Conservation (phyloP, 140 eudicot genomes). For the Oenanthe javanica region DNA sequence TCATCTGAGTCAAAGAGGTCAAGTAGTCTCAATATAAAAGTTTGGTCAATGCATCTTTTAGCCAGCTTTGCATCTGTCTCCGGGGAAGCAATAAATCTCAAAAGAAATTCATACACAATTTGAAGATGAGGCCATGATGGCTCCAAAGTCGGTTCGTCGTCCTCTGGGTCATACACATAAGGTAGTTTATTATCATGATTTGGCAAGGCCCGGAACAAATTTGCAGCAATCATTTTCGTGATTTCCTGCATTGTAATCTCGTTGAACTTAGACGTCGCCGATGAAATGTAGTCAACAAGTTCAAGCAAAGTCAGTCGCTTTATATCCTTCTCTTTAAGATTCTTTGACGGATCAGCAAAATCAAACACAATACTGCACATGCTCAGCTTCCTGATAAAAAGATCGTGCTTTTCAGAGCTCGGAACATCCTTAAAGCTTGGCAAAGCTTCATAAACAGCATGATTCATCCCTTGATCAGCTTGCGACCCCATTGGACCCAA, state of each 20-base stretch:
- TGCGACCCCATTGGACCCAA: conserved; percentile 24
- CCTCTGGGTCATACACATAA: conserved; percentile 50
- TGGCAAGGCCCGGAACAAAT: conserved; percentile 33
- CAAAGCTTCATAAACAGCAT: conserved; percentile 27
- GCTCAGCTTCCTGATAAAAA: conserved; percentile 27
- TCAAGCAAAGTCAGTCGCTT: conserved; percentile 26
- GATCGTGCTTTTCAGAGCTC: conserved; percentile 23
- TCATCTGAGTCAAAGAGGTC: conserved; percentile 66
- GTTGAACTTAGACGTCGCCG: conserved; percentile 13
- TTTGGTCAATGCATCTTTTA: conserved; percentile 43
- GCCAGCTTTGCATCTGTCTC: conserved; percentile 64
- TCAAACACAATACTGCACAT: conserved; percentile 45
- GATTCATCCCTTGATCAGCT: conserved; percentile 25
- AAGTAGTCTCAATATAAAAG: conserved; percentile 45
- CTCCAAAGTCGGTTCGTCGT: conserved; percentile 54
- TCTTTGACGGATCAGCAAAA: conserved; percentile 35
- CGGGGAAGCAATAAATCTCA: conserved; percentile 58
- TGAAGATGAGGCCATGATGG: conserved; percentile 85
- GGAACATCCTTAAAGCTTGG: conserved; percentile 29
- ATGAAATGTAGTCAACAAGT: conserved; percentile 23
- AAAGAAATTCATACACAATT: conserved; percentile 54
- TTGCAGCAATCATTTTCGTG: conserved; percentile 24
- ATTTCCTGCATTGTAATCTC: conserved; percentile 27
- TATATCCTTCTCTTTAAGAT: conserved; percentile 48
- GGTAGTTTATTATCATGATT: conserved; percentile 26